Conservation (phyloP, 768 basidiomycete genomes). For the Leccinum truebloodii region DNA sequence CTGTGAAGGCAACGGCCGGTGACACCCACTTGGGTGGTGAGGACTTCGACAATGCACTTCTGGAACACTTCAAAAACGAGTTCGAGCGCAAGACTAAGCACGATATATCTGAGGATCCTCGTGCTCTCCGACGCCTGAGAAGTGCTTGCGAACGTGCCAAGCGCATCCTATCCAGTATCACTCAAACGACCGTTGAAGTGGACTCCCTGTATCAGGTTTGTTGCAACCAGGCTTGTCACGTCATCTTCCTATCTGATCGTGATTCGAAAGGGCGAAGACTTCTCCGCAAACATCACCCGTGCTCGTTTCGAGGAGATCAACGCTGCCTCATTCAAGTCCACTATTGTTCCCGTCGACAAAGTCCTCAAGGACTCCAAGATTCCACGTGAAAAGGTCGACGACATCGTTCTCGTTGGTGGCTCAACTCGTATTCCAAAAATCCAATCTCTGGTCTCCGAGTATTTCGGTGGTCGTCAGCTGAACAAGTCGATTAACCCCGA, state of each 20-base stretch:
- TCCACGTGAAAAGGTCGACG: slow-evolving; percentile 94
- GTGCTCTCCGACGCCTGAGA: slow-evolving; percentile 93
- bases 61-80: slow-evolving; percentile 99
- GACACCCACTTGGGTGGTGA: slow-evolving; percentile 99
- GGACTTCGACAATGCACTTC: slow-evolving; percentile 97
- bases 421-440: slow-evolving; percentile 99
- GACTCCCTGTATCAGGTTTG: slow-evolving; percentile 94
- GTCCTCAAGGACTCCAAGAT: slow-evolving; percentile 99
- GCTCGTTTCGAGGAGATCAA: slow-evolving; percentile 99
- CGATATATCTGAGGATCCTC: slow-evolving; percentile 95
- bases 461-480: slow-evolving; percentile 95
- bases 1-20: slow-evolving; percentile 98
- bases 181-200: slow-evolving; percentile 99
- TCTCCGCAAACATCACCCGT: slow-evolving; percentile 98
- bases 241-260: slow-evolving; percentile 10
- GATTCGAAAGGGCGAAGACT: slow-evolving; percentile 82
- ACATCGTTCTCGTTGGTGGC: slow-evolving; percentile 99
- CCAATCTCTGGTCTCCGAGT: slow-evolving; percentile 96
- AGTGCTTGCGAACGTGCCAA: slow-evolving; percentile 99
- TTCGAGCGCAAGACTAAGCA: slow-evolving; percentile 98
- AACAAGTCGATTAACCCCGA: slow-evolving; percentile 99
- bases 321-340: slow-evolving; percentile 92
- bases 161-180: slow-evolving; percentile 96
- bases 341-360: slow-evolving; percentile 97
- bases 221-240: slow-evolving; percentile 1